phyloP scores from a whole-genome alignment of 805 yeast genomes.

The Ogataea kodamae region DNA sequence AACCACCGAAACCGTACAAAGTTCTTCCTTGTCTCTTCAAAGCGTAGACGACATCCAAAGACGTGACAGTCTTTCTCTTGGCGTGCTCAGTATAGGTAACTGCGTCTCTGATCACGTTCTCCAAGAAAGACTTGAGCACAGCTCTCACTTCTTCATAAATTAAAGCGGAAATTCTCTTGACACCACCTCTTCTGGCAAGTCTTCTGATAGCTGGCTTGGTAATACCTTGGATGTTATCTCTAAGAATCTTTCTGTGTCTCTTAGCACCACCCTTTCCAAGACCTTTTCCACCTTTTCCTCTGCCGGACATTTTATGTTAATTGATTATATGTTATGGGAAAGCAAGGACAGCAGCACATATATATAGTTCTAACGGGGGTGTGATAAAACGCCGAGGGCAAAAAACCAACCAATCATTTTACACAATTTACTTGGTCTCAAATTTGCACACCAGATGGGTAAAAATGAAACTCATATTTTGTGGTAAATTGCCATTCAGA shows the following conservation, averaged over 20 bases:
- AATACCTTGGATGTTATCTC: constrained; percentile 99
- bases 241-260: constrained; percentile 98
- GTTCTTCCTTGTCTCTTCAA: constrained; percentile 99
- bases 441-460: constrained; percentile 13
- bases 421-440: constrained; percentile 7
- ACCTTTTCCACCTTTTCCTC: constrained; percentile 99
- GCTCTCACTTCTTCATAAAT: constrained; percentile 99
- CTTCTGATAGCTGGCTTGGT: constrained; percentile 99
- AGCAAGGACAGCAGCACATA: constrained; percentile 3
- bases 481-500: constrained; percentile 9
- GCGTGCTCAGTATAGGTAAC: constrained; percentile 99
- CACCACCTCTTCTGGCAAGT: constrained; percentile 99
- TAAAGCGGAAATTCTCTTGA: constrained; percentile 98
- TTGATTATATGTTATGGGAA: constrained; percentile 4
- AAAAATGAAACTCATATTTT: constrained; percentile 8
- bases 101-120: constrained; percentile 97
- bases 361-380: constrained; percentile 6
- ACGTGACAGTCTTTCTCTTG: constrained; percentile 99
- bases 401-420: constrained; percentile 11
- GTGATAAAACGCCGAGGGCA: constrained; percentile 1
- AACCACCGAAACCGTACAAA: constrained; percentile 99
- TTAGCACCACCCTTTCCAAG: constrained; percentile 99
- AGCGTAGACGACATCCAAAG: constrained; percentile 97
- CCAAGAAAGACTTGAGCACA: constrained; percentile 92
- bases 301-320: constrained; percentile 76